A percentile compares a stretch with the other conserved stretches of the same genome.
These are phyloP conservation scores for Datisca glomerata DNA, from an alignment of 306 rosid species.

Conservation along the genomic window DNA sequence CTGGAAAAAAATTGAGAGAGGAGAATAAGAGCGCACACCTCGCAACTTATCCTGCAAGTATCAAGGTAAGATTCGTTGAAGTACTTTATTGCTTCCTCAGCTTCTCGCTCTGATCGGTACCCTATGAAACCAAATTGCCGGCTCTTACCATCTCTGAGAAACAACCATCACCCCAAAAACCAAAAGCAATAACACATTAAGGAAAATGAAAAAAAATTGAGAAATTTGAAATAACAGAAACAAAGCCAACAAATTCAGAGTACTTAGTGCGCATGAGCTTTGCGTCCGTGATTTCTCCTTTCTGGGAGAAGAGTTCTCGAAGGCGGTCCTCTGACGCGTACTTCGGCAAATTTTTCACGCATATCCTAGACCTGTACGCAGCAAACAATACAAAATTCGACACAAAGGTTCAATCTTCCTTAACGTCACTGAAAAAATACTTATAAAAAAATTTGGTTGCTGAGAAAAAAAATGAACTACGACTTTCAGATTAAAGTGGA, in stretches of 20 bases:
- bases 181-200: not conserved
- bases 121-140: slow-evolving; percentile 77
- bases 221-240: not conserved
- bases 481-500: not conserved
- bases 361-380: slow-evolving; percentile 59
- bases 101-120: slow-evolving; percentile 52
- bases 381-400: not conserved
- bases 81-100: slow-evolving; percentile 58
- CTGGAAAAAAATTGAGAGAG: not conserved
- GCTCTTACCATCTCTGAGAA: slow-evolving; percentile 57
- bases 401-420: not conserved
- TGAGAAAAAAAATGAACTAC: no score
- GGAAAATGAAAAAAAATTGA: not conserved
- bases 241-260: slow-evolving; percentile 1
- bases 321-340: slow-evolving; percentile 43
- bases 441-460: not conserved
- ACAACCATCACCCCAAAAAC: not conserved
- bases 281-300: slow-evolving; percentile 77
- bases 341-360: slow-evolving; percentile 78
- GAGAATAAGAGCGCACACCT: slow-evolving; percentile 31
- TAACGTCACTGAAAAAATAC: not conserved
- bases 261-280: slow-evolving; percentile 79
- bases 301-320: slow-evolving; percentile 46
- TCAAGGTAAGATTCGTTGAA: slow-evolving; percentile 49
- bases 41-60: slow-evolving; percentile 51